Evolutionary conservation across 257 asterid genomes (phyloP).

Genomic region (Gynochthodes officinalis): DNA sequence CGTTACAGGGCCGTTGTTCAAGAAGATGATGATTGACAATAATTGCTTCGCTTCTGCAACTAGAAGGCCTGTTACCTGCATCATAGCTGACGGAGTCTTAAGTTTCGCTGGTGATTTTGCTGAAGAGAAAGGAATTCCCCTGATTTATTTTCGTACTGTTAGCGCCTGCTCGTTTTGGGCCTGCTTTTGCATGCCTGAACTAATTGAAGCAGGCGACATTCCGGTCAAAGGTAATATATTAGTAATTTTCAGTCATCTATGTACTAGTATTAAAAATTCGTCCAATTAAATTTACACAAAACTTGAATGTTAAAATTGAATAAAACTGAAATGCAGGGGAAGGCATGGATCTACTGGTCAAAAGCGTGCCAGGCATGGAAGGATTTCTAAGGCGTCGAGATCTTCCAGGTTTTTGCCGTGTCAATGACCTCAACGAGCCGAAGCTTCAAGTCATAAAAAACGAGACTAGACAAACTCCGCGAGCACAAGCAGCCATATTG

Average conservation of each 20-base stretch:
- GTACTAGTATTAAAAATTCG: no score
- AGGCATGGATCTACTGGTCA: slow-evolving; percentile 28
- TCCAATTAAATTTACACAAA: no score
- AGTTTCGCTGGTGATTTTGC: slow-evolving; percentile 30
- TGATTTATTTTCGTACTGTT: slow-evolving; percentile 21
- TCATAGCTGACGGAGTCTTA: slow-evolving; percentile 29
- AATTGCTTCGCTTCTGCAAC: slow-evolving; percentile 10
- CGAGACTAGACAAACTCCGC: slow-evolving; percentile 15
- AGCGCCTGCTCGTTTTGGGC: slow-evolving; percentile 33
- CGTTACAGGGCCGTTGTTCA: slow-evolving; percentile 24
- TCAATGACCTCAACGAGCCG: slow-evolving; percentile 13
- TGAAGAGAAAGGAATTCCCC: slow-evolving; percentile 23
- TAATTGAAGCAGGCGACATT: slow-evolving; percentile 29
- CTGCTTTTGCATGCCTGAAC: slow-evolving; percentile 18
- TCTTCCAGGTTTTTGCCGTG: slow-evolving; percentile 30
- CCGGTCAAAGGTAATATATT: slow-evolving; percentile 13
- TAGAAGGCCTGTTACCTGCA: slow-evolving; percentile 16
- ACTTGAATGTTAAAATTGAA: slow-evolving; percentile 30
- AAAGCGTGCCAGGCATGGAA: slow-evolving; percentile 32
- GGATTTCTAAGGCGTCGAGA: slow-evolving; percentile 30
- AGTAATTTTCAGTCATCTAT: no score
- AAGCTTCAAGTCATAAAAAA: not conserved
- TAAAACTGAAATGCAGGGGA: slow-evolving; percentile 12
- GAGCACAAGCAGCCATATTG: slow-evolving; percentile 30
- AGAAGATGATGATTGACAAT: slow-evolving; percentile 12